Evolutionary conservation across 805 yeast species (phyloP).

Genomic region (Saccharomyces cerevisiae): DNA sequence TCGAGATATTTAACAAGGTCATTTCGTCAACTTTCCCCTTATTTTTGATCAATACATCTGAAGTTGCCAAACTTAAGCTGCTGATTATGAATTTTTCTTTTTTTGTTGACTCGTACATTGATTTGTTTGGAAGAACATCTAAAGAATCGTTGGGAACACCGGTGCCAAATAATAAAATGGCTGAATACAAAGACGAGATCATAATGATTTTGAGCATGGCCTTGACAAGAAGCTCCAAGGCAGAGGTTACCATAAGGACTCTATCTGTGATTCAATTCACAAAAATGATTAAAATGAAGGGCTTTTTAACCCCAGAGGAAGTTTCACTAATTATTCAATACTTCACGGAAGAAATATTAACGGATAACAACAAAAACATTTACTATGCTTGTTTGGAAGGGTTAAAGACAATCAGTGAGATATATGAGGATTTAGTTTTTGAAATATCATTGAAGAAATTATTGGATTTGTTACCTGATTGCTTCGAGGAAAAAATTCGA

Average conservation of each 20-base stretch:
- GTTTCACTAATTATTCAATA: slow-evolving; percentile 54
- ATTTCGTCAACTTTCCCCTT: slow-evolving; percentile 40
- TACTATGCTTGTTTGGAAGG: slow-evolving; percentile 48
- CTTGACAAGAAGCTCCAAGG: slow-evolving; percentile 54
- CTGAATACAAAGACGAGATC: slow-evolving; percentile 53
- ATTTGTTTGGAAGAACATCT: slow-evolving; percentile 34
- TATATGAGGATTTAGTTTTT: slow-evolving; percentile 34
- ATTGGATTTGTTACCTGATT: slow-evolving; percentile 43
- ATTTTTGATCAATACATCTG: slow-evolving; percentile 33
- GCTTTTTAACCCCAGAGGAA: slow-evolving; percentile 47
- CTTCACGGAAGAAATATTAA: slow-evolving; percentile 53
- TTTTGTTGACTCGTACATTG: slow-evolving; percentile 42
- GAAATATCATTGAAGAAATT: slow-evolving; percentile 46
- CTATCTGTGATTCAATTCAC: slow-evolving; percentile 58
- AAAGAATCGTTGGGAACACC: slow-evolving; percentile 1
- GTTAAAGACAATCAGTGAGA: slow-evolving; percentile 36
- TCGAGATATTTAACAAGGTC: slow-evolving; percentile 39
- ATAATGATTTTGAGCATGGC: slow-evolving; percentile 61
- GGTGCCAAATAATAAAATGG: slow-evolving; percentile 32
- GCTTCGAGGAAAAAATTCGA: slow-evolving; percentile 25
- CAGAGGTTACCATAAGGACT: slow-evolving; percentile 63
- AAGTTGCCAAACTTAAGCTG: slow-evolving; percentile 50
- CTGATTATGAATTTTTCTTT: slow-evolving; percentile 53
- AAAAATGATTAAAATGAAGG: slow-evolving; percentile 42
- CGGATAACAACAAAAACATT: slow-evolving; percentile 43